Base-by-base conservation (phyloP, 2,329 filamentous ascomycete species). In the Penicillium sp. region DNA sequence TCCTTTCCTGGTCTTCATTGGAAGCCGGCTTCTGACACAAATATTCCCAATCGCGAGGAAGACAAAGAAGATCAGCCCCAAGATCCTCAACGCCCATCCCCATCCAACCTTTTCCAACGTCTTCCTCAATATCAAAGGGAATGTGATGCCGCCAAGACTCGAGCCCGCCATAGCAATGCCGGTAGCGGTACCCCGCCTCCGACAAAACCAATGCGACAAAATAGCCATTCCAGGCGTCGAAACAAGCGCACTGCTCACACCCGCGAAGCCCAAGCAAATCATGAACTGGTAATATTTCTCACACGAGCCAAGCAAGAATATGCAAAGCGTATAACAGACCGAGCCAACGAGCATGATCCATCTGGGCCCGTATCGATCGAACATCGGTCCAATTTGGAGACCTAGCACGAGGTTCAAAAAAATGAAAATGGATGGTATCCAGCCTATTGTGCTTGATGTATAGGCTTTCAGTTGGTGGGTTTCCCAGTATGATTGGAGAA, bases 211-310 rank as follows among this genome's bases (percentile, higher is more conserved):
- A 50, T 74, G 72, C 14, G 65, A 64, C 16, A 52, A 42, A n/a
- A 45, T 42, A 2, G 50, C 43, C 27, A 52, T 42, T n/a, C 34
- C 43, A 2, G 67, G 73, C 2, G 73, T 76, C 16, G 71, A 69
- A 40, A 77, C 59, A 52, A 77, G 65, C 1, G 74, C 74, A 1
- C 69, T 71, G 0, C 72, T 66, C 1, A 74, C 56, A 0, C 75
- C 77, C 8, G 70, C 73, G 0, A 79, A 58, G 4, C 71, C 71
- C 52, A 71, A 73, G 27, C 69, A 70, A 0, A 79, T 62, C 9
- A 79, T 61, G 58, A 78, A 71, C 31, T 79, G 77, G 65, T 73
- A 79, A 56, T 73, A 78, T 27, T 67, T 67, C 58, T 36, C 47
- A 40, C 40, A 38, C 3, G 18, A n/a, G 2, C 11, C 52, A 31